These are phyloP conservation scores for Nicotiana tabacum DNA, from an alignment of 257 asterid species.

Conservation along the genomic window DNA sequence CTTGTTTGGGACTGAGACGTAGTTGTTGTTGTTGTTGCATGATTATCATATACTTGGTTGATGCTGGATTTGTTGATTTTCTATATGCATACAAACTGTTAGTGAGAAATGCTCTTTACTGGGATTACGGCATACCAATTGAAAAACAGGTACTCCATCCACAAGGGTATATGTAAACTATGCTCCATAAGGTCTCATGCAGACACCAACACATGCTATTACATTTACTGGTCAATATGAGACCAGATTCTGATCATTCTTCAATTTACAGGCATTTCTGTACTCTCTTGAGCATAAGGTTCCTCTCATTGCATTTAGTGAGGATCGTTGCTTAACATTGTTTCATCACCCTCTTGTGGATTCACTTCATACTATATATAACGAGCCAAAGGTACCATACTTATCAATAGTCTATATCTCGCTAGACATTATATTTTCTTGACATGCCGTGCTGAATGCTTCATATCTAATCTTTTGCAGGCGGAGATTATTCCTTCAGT, in stretches of 20 bases:
- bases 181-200: background rate
- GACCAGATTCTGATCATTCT: background rate
- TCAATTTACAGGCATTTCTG: constrained; percentile 54
- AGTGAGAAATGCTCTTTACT: too few species aligned
- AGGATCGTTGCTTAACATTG: constrained; percentile 74
- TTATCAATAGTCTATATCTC: constrained; percentile 7
- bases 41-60: too few species aligned
- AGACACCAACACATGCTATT: background rate
- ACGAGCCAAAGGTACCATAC: constrained; percentile 80
- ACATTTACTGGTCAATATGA: background rate
- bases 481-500: constrained; percentile 89
- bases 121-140: too few species aligned
- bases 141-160: too few species aligned
- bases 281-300: constrained; percentile 73
- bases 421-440: background rate
- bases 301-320: constrained; percentile 86
- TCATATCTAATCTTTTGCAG: constrained; percentile 40
- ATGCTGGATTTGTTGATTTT: too few species aligned
- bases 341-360: constrained; percentile 89
- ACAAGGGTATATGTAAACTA: background rate
- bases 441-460: background rate
- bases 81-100: too few species aligned
- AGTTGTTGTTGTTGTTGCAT: too few species aligned
- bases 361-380: constrained; percentile 80
- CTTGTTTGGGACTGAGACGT: too few species aligned